Conservation (phyloP, 257 asterid genomes). For the Rehmannia glutinosa region DNA sequence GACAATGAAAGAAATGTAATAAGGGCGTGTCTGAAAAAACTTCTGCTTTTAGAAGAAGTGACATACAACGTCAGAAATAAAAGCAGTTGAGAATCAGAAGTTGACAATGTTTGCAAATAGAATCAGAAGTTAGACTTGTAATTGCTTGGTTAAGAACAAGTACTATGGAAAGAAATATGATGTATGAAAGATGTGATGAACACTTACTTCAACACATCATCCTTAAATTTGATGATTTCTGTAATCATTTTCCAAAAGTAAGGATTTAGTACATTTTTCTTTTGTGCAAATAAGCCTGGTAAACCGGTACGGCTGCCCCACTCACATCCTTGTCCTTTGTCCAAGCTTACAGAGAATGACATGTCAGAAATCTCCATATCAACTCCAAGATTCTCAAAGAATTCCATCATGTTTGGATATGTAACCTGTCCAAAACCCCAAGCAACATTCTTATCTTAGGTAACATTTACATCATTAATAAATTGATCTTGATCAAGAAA, state of each 20-base stretch:
- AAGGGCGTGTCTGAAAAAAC: no score
- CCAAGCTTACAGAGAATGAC: conserved; percentile 95
- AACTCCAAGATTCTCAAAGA: conserved; percentile 82
- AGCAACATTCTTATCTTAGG: no score
- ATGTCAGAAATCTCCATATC: conserved; percentile 95
- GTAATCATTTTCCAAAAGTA: conserved; percentile 78
- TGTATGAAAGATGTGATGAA: not conserved
- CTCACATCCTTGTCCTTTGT: conserved; percentile 71
- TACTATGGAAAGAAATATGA: no score
- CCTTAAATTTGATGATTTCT: conserved; percentile 81
- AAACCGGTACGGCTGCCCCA: conserved; percentile 89
- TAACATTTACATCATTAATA: no score
- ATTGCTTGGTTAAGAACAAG: no score
- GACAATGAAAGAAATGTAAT: no score
- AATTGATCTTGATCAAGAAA: no score
- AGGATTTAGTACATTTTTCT: conserved; percentile 69
- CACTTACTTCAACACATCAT: conserved; percentile 56
- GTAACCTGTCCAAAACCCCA: conserved; percentile 55
- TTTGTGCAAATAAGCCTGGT: conserved; percentile 82
- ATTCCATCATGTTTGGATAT: conserved; percentile 98
- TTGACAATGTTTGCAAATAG: no score
- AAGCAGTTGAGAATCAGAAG: no score
- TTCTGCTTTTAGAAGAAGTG: no score
- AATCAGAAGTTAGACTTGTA: no score
- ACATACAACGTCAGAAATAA: no score